Evolutionary conservation across 2,329 filamentous ascomycete species (phyloP).

Genomic region (Microsporum ferrugineum): DNA sequence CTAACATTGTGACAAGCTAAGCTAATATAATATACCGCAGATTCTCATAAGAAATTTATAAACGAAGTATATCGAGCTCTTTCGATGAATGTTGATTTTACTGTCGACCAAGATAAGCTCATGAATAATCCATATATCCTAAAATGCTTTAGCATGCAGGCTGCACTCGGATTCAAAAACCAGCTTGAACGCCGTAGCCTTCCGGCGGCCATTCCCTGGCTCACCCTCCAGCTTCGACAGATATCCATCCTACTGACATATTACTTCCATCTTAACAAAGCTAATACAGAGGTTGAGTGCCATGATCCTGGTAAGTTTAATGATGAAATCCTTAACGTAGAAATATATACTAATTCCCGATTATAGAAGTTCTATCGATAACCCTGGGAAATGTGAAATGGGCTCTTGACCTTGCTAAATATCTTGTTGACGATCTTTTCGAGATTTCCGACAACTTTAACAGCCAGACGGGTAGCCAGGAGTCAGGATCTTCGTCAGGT

Average conservation of each 20-base stretch:
- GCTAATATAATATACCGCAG: constrained; percentile 24
- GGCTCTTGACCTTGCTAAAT: constrained; percentile 56
- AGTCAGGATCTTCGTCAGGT: not conserved
- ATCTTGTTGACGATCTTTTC: constrained; percentile 44
- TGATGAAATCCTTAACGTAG: not conserved
- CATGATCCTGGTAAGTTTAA: constrained; percentile 47
- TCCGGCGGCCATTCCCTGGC: constrained; percentile 61
- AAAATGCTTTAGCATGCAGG: constrained; percentile 65
- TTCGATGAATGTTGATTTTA: constrained; percentile 68
- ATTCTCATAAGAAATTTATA: constrained; percentile 52
- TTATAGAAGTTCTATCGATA: constrained; percentile 56
- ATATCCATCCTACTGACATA: constrained; percentile 51
- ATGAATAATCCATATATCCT: constrained; percentile 63
- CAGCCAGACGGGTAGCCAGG: constrained; percentile 20
- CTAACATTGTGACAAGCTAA: not conserved
- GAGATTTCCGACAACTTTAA: constrained; percentile 33
- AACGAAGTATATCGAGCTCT: constrained; percentile 57
- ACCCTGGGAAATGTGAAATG: constrained; percentile 67
- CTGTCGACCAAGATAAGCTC: constrained; percentile 63
- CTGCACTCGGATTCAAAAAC: constrained; percentile 62
- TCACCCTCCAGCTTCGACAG: constrained; percentile 63
- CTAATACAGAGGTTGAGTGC: constrained; percentile 32
- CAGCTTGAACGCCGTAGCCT: constrained; percentile 52
- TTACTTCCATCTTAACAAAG: constrained; percentile 52
- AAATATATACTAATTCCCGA: not conserved